Conservation (phyloP, 495 filamentous ascomycete genomes). For the Hypomontagnella monticulosa region DNA sequence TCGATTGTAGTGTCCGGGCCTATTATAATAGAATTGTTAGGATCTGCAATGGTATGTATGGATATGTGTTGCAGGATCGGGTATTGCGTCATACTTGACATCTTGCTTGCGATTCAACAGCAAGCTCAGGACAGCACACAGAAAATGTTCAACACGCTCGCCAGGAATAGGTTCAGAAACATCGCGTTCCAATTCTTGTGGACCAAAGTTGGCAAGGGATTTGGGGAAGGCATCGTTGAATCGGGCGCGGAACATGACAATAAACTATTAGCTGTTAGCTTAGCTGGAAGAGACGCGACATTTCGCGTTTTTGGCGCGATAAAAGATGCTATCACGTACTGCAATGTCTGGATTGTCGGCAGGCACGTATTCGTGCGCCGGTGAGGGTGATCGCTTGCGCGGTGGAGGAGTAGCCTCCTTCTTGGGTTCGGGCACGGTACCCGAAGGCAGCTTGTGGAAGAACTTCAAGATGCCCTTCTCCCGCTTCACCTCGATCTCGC, state of each 20-base stretch:
- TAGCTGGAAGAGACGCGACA: constrained; percentile 46
- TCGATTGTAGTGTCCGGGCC: constrained; percentile 86
- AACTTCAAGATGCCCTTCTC: constrained; percentile 65
- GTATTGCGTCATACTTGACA: constrained; percentile 81
- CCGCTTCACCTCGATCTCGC: constrained; percentile 57
- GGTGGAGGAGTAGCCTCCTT: constrained; percentile 69
- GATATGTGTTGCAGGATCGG: constrained; percentile 23
- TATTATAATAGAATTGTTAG: constrained; percentile 46
- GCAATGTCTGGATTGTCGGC: constrained; percentile 90
- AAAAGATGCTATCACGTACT: constrained; percentile 65
- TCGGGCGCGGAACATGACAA: constrained; percentile 95
- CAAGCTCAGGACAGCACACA: constrained; percentile 88
- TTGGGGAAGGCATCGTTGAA: constrained; percentile 90
- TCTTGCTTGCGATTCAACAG: constrained; percentile 97
- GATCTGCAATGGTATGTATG: constrained; percentile 4
- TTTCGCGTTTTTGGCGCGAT: constrained; percentile 50
- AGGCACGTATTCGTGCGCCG: constrained; percentile 86
- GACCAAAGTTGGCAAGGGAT: constrained; percentile 85
- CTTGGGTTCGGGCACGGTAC: constrained; percentile 48
- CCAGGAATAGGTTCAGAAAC: constrained; percentile 79
- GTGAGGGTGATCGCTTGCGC: constrained; percentile 80
- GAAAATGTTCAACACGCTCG: constrained; percentile 83
- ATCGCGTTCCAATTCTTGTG: constrained; percentile 92
- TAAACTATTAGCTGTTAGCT: constrained; percentile 71
- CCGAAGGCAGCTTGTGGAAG: constrained; percentile 61